phyloP scores from a whole-genome alignment of 2,329 filamentous ascomycete species.

The Penicillium sp. region DNA sequence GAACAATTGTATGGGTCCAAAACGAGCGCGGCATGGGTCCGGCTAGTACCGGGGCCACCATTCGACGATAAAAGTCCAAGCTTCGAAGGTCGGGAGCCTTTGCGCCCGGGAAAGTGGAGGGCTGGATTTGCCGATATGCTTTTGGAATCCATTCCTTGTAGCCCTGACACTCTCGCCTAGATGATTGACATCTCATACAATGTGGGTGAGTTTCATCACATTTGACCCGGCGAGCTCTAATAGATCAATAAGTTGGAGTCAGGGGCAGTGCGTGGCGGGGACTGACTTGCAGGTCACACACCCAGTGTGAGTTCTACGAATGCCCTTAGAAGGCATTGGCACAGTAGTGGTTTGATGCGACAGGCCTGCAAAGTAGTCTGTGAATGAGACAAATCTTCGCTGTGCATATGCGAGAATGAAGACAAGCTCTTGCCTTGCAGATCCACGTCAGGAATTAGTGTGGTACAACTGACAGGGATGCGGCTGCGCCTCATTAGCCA shows the following conservation, averaged over 20 bases:
- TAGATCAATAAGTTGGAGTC: background rate
- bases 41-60: background rate
- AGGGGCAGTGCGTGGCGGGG: background rate
- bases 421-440: no score
- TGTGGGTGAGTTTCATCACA: background rate
- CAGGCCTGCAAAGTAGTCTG: no score
- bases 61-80: background rate
- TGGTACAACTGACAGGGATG: no score
- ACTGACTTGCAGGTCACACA: slow-evolving; percentile 2
- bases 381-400: no score
- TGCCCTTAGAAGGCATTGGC: background rate
- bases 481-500: no score
- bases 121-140: background rate
- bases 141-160: background rate
- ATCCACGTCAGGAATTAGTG: no score
- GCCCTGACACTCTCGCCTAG: background rate
- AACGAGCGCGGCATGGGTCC: background rate
- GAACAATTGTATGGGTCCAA: background rate
- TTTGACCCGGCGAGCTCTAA: background rate
- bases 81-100: background rate
- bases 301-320: background rate
- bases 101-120: background rate
- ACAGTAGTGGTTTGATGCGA: no score
- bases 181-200: background rate
- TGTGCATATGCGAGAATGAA: no score